Conservation (phyloP, 129 eudicot genomes). For the Flaveria sonorensis region DNA sequence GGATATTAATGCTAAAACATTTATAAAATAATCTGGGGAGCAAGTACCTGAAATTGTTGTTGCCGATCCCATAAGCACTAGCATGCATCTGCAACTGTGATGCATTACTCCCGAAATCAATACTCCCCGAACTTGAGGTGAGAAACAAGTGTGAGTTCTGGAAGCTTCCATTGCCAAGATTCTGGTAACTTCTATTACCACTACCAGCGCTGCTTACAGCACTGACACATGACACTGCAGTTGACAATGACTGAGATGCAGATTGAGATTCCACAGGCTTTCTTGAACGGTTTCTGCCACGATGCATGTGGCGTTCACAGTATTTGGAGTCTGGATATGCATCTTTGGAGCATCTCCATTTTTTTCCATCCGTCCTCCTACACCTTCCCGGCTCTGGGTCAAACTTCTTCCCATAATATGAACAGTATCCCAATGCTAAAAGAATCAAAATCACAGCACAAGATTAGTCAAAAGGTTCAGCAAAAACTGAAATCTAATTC, state of each 20-base stretch:
- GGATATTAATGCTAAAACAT: neutral
- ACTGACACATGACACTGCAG: constrained; percentile 54
- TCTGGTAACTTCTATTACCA: constrained; percentile 51
- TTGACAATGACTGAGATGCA: constrained; percentile 67
- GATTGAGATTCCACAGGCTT: constrained; percentile 99
- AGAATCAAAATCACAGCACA: neutral
- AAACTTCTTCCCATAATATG: constrained; percentile 84
- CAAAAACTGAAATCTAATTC: neutral
- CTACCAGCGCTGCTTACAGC: constrained; percentile 51
- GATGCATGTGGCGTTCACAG: constrained; percentile 99
- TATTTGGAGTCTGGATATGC: constrained; percentile 93
- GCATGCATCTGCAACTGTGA: constrained; percentile 65
- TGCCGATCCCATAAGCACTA: constrained; percentile 52
- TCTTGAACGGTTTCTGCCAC: constrained; percentile 99
- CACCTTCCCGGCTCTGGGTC: constrained; percentile 99
- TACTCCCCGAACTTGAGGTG: constrained; percentile 41
- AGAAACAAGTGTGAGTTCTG: constrained; percentile 56
- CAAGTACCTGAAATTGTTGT: constrained; percentile 59
- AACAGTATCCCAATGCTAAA: constrained; percentile 76
- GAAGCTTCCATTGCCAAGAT: constrained; percentile 53
- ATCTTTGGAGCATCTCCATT: constrained; percentile 97
- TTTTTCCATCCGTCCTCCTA: constrained; percentile 94
- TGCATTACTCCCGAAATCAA: constrained; percentile 52
- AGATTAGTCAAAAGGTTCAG: neutral
- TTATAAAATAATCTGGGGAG: neutral